Base-by-base conservation (phyloP, 305 asterid genomes). In the Solanum chacoense region DNA sequence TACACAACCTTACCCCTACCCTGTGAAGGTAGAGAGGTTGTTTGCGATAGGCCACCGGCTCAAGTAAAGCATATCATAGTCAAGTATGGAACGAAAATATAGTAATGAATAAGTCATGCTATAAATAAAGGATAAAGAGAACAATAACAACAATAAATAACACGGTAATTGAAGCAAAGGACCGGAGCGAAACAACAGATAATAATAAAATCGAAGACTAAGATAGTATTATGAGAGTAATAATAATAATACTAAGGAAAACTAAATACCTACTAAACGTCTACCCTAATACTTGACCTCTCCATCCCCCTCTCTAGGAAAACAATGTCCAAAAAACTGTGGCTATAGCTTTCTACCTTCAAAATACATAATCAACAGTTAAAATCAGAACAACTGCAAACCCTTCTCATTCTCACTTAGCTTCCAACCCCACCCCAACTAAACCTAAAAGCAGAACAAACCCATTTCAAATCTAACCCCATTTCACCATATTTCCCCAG, bases 391-490 rank as follows among this genome's bases (percentile, higher is more conserved):
- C 11, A 11, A 13, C 5, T 16, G 10, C 35, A 79, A 78, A 3
- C 69, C 85, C 37, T 14, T 26, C 1, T 14, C 69, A 16, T 40
- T 26, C 36, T 37, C 11, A 14, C n/a, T 78, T 78, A 12, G 20
- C 31, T 7, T 11, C n/a, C 79, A 31, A 4, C n/a, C 8, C 26
- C 5, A 31, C 40, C 40, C 29, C 31, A 40, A n/a, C 83, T 36
- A 84, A 76, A 40, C 50, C 67, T 31, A 32, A 29, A 34, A 69
- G 8, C 22, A 69, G 18, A 22, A 28, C 79, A 74, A 75, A 2
- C 76, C 88, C 87, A 55, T 22, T 50, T 8, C 37, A 26, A 88
- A 87, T 88, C 88, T 83, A 74, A 74, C 81, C 76, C 88, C 87
- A 55, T 22, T 50, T 8, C 37, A 26, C 69, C 14, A 40, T 40